Conservation (phyloP, 108 stramenopile genomes). For the Cyclotella cryptica region DNA sequence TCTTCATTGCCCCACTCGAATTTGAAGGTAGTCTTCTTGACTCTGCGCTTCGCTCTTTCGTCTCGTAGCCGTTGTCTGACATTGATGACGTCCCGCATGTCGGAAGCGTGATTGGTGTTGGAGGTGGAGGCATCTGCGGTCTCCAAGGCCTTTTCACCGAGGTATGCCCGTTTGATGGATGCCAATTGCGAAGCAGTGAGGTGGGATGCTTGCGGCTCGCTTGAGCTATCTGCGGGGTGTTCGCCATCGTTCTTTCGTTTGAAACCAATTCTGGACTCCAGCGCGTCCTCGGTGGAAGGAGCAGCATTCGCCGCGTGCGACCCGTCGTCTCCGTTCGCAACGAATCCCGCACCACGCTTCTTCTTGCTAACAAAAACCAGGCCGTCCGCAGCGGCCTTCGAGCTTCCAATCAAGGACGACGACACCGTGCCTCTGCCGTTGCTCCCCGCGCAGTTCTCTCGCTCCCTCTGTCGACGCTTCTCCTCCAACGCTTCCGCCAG, state of each 20-base stretch:
- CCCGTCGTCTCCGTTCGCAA: not conserved
- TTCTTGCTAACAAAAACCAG: constrained; percentile 71
- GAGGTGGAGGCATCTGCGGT: constrained; percentile 25
- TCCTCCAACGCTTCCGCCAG: constrained; percentile 27
- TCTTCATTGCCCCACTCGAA: constrained; percentile 96
- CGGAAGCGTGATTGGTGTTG: constrained; percentile 14
- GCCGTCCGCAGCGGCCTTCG: constrained; percentile 6
- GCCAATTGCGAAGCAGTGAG: constrained; percentile 51
- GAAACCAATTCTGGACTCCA: constrained; percentile 17
- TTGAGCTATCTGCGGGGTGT: not conserved
- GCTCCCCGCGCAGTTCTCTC: not conserved
- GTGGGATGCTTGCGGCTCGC: constrained; percentile 36
- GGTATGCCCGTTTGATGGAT: constrained; percentile 66
- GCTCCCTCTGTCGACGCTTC: constrained; percentile 24
- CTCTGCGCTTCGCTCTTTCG: constrained; percentile 32
- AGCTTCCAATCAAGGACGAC: not conserved
- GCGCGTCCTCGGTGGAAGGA: constrained; percentile 6
- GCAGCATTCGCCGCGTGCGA: constrained; percentile 4
- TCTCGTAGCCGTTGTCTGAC: constrained; percentile 37
- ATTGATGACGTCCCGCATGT: constrained; percentile 7
- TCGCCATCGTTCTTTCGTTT: constrained; percentile 7
- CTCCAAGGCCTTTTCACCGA: constrained; percentile 63
- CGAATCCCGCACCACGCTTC: constrained; percentile 42
- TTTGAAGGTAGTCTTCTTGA: constrained; percentile 88
- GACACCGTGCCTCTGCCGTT: not conserved